Base-by-base conservation (phyloP, 768 basidiomycete genomes). In the Amanita pseudoporphyria region DNA sequence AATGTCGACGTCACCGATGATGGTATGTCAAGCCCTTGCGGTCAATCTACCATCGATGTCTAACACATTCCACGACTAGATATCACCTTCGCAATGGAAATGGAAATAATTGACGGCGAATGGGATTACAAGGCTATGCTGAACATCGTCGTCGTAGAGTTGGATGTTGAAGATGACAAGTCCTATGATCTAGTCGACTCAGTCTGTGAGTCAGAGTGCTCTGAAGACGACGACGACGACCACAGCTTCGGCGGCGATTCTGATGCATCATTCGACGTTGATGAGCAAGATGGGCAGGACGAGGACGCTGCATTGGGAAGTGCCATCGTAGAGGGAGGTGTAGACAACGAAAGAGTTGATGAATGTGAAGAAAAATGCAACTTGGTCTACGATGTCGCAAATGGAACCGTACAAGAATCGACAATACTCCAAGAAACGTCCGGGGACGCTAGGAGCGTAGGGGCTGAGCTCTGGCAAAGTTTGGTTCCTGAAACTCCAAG, bases 401-500 rank as follows among this genome's bases (percentile, higher is more conserved):
- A 43, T 18, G 10, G 19, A 39, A 12, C 22, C 12, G 10, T 19
- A 22, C 12, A 41, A 41, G 21, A 28, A 41, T 13, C 14, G 22
- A 26, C 12, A 43, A 2, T 7, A 3, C 26, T 28, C 26, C 26
- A 28, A 13, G 26, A 43, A 26, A 28, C 41, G 16, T 26, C 41
- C 41, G 24, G 41, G 41, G 28, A 43, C 41, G 28, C 41, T 26
- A 18, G 41, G 41, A 28, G 14, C 28, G 26, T n/a, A 14, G 41
- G 41, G 13, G 24, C 14, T 26, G 16, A 16, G 26, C 41, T 26
- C 28, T 43, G 41, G 41, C 41, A 43, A 43, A 39, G 41, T 26
- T 26, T 10, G 41, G 41, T 16, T 9, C 30, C 52, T 50, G 28
- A n/a, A 31, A 24, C 48, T 26, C 58, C 53, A 35, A 47, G 58